A percentile compares a stretch with the other conserved stretches of the same genome.
phyloP scores from a whole-genome alignment of 331 rosid genomes.

The Ulmus americana region DNA sequence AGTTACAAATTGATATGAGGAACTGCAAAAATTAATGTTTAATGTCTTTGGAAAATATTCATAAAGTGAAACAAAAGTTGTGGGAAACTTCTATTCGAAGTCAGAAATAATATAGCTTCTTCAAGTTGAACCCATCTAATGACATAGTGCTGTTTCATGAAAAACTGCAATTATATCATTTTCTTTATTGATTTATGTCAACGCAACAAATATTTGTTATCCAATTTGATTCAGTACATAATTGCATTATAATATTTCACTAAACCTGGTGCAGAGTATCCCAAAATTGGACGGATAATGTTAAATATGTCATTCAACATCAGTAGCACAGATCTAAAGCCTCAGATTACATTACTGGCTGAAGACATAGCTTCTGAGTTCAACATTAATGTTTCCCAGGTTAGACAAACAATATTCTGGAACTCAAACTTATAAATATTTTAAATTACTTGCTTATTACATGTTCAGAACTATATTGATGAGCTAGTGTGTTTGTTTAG shows the following conservation, averaged over 20 bases:
- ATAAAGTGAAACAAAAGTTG: not conserved
- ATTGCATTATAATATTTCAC: not conserved
- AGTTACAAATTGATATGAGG: not conserved
- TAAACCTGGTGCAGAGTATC: constrained; percentile 45
- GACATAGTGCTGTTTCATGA: not conserved
- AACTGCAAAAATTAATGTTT: not conserved
- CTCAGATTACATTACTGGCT: constrained; percentile 50
- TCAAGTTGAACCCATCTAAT: not conserved
- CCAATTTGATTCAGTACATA: not conserved
- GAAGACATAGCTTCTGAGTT: constrained; percentile 66
- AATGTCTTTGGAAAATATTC: not conserved
- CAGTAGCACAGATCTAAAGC: constrained; percentile 62
- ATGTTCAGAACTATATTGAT: not conserved
- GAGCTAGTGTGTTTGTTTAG: constrained; percentile 5
- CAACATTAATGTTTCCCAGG: constrained; percentile 70
- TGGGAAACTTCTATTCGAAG: not conserved
- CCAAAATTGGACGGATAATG: constrained; percentile 56
- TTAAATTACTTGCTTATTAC: not conserved
- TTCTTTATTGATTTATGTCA: too few relatives aligned
- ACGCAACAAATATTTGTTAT: not conserved
- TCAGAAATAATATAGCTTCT: not conserved
- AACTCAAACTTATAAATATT: not conserved
- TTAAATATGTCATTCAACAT: constrained; percentile 55
- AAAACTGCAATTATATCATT: not conserved
- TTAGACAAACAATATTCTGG: constrained; percentile 28